These are phyloP conservation scores for Vanrija sp. DNA, from an alignment of 1,284 basidiomycete genomes.

Conservation along the genomic window DNA sequence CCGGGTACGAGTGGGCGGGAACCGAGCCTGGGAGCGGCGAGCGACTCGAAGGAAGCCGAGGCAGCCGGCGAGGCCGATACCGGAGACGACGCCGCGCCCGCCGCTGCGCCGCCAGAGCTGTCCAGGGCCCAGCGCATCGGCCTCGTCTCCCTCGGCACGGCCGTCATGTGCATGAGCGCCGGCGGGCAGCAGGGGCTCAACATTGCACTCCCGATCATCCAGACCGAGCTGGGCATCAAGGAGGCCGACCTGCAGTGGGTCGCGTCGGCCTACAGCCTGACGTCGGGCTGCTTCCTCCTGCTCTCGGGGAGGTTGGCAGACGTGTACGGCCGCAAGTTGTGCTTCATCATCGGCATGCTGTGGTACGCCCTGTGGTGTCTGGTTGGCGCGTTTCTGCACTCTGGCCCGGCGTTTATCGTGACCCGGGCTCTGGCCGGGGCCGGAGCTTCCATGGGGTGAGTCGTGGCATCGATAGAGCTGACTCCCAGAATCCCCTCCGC, in stretches of 20 bases:
- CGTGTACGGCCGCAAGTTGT: slow-evolving; percentile 33
- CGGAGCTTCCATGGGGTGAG: slow-evolving; percentile 33
- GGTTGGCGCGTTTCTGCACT: slow-evolving; percentile 34
- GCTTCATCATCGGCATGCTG: slow-evolving; percentile 38
- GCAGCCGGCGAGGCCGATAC: too few species aligned
- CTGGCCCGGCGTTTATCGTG: slow-evolving; percentile 34
- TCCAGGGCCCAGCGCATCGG: slow-evolving; percentile 17
- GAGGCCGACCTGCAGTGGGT: slow-evolving; percentile 39
- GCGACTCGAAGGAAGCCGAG: too few species aligned
- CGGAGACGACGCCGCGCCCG: neutral
- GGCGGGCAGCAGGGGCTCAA: slow-evolving; percentile 26
- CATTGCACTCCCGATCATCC: slow-evolving; percentile 43
- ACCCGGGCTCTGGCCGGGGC: slow-evolving; percentile 32
- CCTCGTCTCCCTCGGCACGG: slow-evolving; percentile 28
- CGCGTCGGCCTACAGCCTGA: slow-evolving; percentile 37
- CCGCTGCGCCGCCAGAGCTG: slow-evolving; percentile 10
- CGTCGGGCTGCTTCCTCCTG: slow-evolving; percentile 41
- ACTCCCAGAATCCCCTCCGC: slow-evolving; percentile 11
- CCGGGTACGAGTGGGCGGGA: too few species aligned
- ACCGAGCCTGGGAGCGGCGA: too few species aligned
- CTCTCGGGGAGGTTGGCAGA: slow-evolving; percentile 43
- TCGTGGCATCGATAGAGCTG: slow-evolving; percentile 11
- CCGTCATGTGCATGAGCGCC: slow-evolving; percentile 20
- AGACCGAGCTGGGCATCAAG: slow-evolving; percentile 25
- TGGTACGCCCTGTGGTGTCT: slow-evolving; percentile 39